Conservation (phyloP, 176 grass and related monocot species). For the Eragrostis curvula region DNA sequence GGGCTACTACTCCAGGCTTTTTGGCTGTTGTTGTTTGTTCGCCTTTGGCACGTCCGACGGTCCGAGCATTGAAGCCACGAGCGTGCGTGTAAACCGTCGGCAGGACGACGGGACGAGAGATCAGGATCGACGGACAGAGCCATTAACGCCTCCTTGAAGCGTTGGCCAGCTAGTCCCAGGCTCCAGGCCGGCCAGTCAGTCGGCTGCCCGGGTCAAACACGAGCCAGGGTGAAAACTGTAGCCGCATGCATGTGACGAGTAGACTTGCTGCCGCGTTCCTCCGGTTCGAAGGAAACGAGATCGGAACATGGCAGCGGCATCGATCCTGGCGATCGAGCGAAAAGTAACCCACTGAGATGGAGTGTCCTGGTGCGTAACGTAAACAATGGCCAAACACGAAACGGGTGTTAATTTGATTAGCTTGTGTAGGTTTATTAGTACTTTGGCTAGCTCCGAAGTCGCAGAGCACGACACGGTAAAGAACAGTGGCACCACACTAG, state of each 20-base stretch:
- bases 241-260: not conserved
- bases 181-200: not conserved
- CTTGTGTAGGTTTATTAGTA: no score
- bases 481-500: no score
- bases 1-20: not conserved
- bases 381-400: not conserved
- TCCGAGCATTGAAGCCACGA: not conserved
- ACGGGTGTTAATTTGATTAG: not conserved
- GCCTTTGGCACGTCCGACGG: not conserved
- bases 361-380: not conserved
- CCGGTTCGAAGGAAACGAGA: slow-evolving; percentile 17
- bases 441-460: no score
- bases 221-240: not conserved
- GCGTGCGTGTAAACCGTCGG: not conserved
- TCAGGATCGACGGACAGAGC: not conserved
- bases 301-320: not conserved
- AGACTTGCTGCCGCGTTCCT: not conserved
- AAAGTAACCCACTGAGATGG: not conserved
- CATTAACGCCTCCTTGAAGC: slow-evolving; percentile 31
- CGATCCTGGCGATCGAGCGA: not conserved
- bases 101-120: not conserved
- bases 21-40: not conserved
- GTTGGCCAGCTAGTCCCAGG: not conserved
- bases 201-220: not conserved
- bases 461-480: no score